These are phyloP conservation scores for Ricinus communis DNA, from an alignment of 345 rosid genomes.

Conservation along the genomic window DNA sequence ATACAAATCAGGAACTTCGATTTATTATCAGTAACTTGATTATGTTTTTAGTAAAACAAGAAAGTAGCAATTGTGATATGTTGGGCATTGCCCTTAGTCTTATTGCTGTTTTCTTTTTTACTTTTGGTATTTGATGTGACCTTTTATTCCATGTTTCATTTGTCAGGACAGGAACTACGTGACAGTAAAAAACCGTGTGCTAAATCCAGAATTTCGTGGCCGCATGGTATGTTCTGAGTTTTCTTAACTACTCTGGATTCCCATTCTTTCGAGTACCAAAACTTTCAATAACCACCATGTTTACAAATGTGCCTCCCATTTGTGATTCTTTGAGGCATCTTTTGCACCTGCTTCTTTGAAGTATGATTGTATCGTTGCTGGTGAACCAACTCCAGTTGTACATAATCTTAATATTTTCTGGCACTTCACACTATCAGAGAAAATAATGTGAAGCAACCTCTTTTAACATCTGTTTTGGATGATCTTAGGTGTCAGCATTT, in stretches of 20 bases:
- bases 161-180: conserved; percentile 88
- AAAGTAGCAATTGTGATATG: background rate
- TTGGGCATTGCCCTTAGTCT: background rate
- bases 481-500: conserved; percentile 85
- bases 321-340: too few relatives aligned
- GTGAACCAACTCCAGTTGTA: background rate
- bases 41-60: background rate
- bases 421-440: too few relatives aligned
- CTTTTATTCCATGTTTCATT: conserved; percentile 11
- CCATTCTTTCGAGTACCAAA: background rate
- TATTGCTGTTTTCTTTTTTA: background rate
- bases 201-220: conserved; percentile 94
- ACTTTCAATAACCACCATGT: too few relatives aligned
- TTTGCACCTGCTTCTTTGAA: background rate
- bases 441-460: conserved; percentile 3
- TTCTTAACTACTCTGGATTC: background rate
- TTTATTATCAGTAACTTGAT: background rate
- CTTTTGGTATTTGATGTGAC: conserved; percentile 6
- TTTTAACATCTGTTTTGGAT: conserved; percentile 11
- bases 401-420: background rate
- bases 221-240: conserved; percentile 68
- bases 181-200: conserved; percentile 56
- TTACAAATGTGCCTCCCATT: too few relatives aligned
- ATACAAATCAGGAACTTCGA: background rate
- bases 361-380: background rate